These are phyloP conservation scores for Citrus glauca DNA, from an alignment of 345 rosid genomes.

Conservation along the genomic window DNA sequence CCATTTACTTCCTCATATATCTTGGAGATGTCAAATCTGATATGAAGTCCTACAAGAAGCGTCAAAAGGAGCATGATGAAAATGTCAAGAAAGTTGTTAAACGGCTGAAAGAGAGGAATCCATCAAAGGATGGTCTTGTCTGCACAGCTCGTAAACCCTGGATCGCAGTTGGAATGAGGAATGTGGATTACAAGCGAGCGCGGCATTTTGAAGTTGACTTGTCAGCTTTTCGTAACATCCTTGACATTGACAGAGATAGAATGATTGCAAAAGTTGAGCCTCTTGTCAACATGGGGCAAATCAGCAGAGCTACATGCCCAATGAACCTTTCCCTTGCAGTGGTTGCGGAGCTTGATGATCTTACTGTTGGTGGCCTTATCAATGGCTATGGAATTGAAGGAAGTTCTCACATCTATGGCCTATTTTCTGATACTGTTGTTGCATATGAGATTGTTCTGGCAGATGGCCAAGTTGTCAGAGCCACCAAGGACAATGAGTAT, in stretches of 20 bases:
- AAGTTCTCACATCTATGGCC: slow-evolving; percentile 94
- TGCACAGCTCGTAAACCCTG: slow-evolving; percentile 99
- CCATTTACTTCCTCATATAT: slow-evolving; percentile 77
- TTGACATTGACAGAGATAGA: slow-evolving; percentile 76
- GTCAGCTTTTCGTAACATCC: slow-evolving; percentile 73
- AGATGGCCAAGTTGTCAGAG: slow-evolving; percentile 84
- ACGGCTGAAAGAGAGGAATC: slow-evolving; percentile 77
- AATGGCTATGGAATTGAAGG: slow-evolving; percentile 99
- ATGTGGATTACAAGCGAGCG: slow-evolving; percentile 97
- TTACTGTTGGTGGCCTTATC: slow-evolving; percentile 98
- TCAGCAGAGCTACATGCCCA: slow-evolving; percentile 71
- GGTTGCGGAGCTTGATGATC: slow-evolving; percentile 99
- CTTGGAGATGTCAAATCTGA: slow-evolving; percentile 91
- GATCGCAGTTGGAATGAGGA: slow-evolving; percentile 98
- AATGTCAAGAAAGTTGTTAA: slow-evolving; percentile 81
- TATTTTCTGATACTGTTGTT: slow-evolving; percentile 94
- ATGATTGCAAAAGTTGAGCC: slow-evolving; percentile 98
- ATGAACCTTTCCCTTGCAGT: slow-evolving; percentile 97
- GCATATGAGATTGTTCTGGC: slow-evolving; percentile 93
- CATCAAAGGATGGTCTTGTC: slow-evolving; percentile 90
- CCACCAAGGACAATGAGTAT: slow-evolving; percentile 87
- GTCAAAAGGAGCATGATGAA: slow-evolving; percentile 89
- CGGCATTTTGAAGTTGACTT: slow-evolving; percentile 94
- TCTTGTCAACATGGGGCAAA: slow-evolving; percentile 99
- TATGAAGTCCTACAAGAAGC: slow-evolving; percentile 79